A percentile compares a stretch with the other conserved stretches of the same genome.
Conservation (phyloP, 2,329 filamentous ascomycete genomes). For the Arthroderma sp. region DNA sequence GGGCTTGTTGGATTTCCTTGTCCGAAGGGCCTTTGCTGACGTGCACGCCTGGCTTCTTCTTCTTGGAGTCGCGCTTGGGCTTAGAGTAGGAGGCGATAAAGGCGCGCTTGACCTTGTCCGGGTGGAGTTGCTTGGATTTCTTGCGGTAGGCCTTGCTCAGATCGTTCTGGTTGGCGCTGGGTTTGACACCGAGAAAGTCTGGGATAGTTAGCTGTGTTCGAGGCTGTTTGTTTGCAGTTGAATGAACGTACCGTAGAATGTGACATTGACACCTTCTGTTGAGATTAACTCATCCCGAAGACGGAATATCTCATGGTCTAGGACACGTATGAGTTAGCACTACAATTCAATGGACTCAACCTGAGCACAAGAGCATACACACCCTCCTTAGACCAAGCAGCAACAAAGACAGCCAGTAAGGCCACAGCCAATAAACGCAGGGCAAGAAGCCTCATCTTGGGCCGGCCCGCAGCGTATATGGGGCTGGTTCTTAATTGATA, state of each 20-base stretch:
- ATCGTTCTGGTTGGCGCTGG: conserved; percentile 66
- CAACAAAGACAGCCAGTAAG: conserved; percentile 51
- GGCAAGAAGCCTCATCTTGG: conserved; percentile 55
- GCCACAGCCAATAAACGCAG: conserved; percentile 56
- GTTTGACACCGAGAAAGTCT: conserved; percentile 69
- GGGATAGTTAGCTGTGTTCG: conserved; percentile 3
- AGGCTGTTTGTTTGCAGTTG: neutral
- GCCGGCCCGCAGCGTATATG: conserved; percentile 2
- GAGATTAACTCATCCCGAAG: conserved; percentile 72
- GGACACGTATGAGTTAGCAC: conserved; percentile 1
- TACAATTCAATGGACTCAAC: neutral
- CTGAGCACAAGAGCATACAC: conserved; percentile 15
- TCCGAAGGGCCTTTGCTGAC: conserved; percentile 59
- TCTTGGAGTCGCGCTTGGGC: conserved; percentile 27
- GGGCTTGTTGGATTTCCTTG: conserved; percentile 60
- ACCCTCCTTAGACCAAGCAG: conserved; percentile 83
- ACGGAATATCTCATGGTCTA: conserved; percentile 96
- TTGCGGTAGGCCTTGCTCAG: conserved; percentile 91
- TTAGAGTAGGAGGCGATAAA: conserved; percentile 58
- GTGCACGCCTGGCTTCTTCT: conserved; percentile 47
- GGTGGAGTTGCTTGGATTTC: conserved; percentile 69
- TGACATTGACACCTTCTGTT: conserved; percentile 62
- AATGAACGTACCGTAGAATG: conserved; percentile 59
- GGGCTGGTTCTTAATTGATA: too few relatives aligned
- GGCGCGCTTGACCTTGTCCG: conserved; percentile 85